Base-by-base conservation (phyloP, 768 basidiomycete genomes). In the Xerocomus brunneocitrinus region DNA sequence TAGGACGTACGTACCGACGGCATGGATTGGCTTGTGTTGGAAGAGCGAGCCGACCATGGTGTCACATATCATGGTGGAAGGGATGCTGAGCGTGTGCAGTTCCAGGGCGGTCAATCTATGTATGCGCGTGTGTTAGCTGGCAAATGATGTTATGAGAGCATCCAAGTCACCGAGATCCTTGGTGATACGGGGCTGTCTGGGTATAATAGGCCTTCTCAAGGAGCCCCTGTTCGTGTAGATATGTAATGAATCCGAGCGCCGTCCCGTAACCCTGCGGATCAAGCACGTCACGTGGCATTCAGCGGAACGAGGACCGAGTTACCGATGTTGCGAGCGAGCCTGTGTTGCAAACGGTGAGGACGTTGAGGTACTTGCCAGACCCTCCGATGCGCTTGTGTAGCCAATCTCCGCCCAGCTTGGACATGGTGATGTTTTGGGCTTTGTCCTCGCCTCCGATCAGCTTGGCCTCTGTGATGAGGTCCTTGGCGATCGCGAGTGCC, bases 341-440 rank as follows among this genome's bases (percentile, higher is more conserved):
- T n/a, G 95, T 98, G 69, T 98, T 98, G 74, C 95, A 98, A 10
- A 98, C 91, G 14, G 95, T 97, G 68, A 97, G 73, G 19, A 95
- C 81, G 64, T 90, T 93, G 53, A 97, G 69, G 36, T 73, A 77
- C 42, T 73, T 73, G 27, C 72, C 74, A 16, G 74, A 66, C 7
- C 66, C 69, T 32, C 58, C 58, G 31, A 66, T 57, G 32, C 57
- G 58, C 38, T 81, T 70, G 35, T 85, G 65, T 35, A 97, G 73
- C 95, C 95, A 98, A 32, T 89, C 84, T 3, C 87, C 93, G 25
- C 94, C 94, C 70, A 81, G 77, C 60, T 82, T 81, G 9, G 89
- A 80, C 90, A 98, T 98, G 58, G 75, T 71, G 67, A 83, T 84
- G 74, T 95, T 95, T 63, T 95, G 75, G 40, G 82, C 88, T 50